phyloP scores from a whole-genome alignment of 768 basidiomycete species.

The Macrolepiota albuminosa region DNA sequence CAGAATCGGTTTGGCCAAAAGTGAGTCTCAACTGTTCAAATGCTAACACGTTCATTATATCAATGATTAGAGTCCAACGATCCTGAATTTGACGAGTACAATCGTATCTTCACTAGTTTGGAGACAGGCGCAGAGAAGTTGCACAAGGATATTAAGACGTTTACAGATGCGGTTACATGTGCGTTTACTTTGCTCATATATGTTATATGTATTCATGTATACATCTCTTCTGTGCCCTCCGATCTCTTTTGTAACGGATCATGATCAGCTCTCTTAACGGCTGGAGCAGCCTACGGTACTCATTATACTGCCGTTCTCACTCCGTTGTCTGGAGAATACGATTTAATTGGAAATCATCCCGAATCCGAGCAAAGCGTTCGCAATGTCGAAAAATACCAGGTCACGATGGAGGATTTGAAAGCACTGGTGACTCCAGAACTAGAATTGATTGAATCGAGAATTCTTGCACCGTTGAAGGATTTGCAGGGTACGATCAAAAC shows the following conservation, averaged over 20 bases:
- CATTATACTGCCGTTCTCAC: slow-evolving; percentile 63
- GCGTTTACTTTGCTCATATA: slow-evolving; percentile 21
- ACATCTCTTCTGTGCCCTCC: not conserved
- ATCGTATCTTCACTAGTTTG: slow-evolving; percentile 69
- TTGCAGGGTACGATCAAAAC: slow-evolving; percentile 80
- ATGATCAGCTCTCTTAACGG: slow-evolving; percentile 55
- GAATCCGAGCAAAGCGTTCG: slow-evolving; percentile 71
- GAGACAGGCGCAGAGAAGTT: slow-evolving; percentile 86
- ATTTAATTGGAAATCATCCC: slow-evolving; percentile 74
- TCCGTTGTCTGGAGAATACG: slow-evolving; percentile 72
- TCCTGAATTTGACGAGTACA: slow-evolving; percentile 87
- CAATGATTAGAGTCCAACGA: slow-evolving; percentile 61
- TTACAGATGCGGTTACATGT: slow-evolving; percentile 80
- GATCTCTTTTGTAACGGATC: not conserved
- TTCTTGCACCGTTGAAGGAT: slow-evolving; percentile 86
- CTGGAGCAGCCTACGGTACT: slow-evolving; percentile 56
- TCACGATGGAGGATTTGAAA: slow-evolving; percentile 78
- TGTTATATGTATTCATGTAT: not conserved
- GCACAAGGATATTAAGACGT: slow-evolving; percentile 86
- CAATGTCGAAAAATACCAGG: slow-evolving; percentile 69
- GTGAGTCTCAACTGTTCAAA: slow-evolving; percentile 38
- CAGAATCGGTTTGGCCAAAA: slow-evolving; percentile 90
- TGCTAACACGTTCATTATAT: not conserved
- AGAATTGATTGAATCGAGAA: slow-evolving; percentile 86
- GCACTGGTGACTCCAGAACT: slow-evolving; percentile 81